Conservation (phyloP, 169 alveolate species). For the Besnoitia besnoiti region DNA sequence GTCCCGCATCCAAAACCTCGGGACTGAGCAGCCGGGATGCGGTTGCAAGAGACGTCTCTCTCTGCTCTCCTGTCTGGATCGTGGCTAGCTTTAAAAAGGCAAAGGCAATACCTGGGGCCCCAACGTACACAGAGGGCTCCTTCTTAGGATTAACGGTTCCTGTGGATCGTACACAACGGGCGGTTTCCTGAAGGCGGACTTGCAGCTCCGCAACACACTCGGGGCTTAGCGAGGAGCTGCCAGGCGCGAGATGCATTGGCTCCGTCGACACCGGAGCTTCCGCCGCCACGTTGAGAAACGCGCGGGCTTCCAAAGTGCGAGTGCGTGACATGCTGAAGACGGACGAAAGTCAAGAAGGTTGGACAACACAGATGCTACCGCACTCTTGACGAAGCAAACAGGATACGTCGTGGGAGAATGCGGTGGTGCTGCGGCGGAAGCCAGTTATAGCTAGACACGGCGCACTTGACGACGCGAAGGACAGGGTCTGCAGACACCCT, state of each 20-base stretch:
- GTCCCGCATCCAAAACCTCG: background rate
- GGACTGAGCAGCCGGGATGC: background rate
- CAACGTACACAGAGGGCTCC: background rate
- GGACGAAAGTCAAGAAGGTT: background rate
- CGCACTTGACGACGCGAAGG: background rate
- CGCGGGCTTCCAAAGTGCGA: background rate
- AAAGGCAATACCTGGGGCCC: slow-evolving; percentile 1
- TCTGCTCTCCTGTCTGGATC: background rate
- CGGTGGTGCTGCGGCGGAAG: background rate
- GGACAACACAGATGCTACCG: no score
- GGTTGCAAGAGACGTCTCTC: background rate
- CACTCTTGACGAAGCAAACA: no score
- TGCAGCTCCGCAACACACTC: background rate
- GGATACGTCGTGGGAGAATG: background rate
- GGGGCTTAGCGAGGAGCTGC: background rate
- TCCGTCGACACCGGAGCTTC: background rate
- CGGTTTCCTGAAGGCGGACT: background rate
- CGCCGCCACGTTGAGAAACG: background rate
- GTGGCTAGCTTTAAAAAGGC: background rate
- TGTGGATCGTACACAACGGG: background rate
- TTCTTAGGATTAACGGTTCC: background rate
- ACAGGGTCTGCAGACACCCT: no score
- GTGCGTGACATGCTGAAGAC: background rate
- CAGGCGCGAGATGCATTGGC: background rate
- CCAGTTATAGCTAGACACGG: background rate